Evolutionary conservation across 768 basidiomycete genomes (phyloP), one percentile per base, ranked within the genome.

Genomic region (Mycena polygramma): DNA sequence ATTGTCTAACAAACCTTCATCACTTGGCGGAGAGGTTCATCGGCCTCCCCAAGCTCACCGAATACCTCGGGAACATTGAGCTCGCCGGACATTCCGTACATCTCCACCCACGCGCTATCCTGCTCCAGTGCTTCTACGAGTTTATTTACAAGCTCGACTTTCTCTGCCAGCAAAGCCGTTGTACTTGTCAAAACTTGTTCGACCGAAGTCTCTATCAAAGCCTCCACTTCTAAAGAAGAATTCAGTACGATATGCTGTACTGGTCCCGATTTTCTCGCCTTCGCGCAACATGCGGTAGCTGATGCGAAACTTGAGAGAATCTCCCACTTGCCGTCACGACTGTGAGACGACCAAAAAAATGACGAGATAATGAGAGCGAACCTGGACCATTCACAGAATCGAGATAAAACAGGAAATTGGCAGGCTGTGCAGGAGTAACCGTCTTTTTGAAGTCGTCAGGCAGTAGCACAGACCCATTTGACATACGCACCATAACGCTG

Each of bases 381-480:
- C 92, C 88, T 83, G 88, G 87, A 3, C 91, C 91, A 66, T 84
- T 77, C 20, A 76, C 79, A 14, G 91, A 92, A 61, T 91, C 87
- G n/a, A 96, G 83, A 55, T 89, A 89, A 80, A 97, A 98, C 51
- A 98, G 75, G 77, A 93, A 95, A 71, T 91, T 90, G 2, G 91
- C 91, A 0, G 95, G 89, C 77, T 91, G 92, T 2, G 83, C 81
- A 1, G 94, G 94, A 3, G 93, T 91, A 22, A 96, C 85, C 6
- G 90, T 92, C 96, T 97, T 41, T 41, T 10, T 41, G 62, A 22
- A 13, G 66, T 37, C 55, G 9, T 49, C 30, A 63, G 19, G 22
- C 11, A 53, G 74, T 48, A 73, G n/a, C 24, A 39, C n/a, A 57
- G 20, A 13, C 37, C 39, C 26, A 37, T 14, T 53, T 41, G 35